A percentile compares a stretch with the other conserved stretches of the same genome.
Conservation (phyloP, 768 basidiomycete species). For the Boletus subparvulus region DNA sequence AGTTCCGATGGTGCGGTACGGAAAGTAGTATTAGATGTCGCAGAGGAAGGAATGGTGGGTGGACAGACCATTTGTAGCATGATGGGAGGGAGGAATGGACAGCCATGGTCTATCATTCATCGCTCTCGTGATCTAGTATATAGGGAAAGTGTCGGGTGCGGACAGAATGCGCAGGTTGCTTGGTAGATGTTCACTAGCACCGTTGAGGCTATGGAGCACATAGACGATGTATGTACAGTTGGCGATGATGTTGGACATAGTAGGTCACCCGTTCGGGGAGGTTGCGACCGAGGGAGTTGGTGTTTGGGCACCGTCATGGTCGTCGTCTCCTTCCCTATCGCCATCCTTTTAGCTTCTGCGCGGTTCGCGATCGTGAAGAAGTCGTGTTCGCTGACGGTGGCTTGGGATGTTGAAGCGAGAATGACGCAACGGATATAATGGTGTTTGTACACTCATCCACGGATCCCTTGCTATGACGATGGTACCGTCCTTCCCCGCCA, state of each 20-base stretch:
- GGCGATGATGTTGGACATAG: conserved; percentile 28
- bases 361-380: conserved; percentile 5
- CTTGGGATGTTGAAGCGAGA: conserved; percentile 12
- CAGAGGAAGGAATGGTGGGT: conserved; percentile 32
- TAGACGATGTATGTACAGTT: conserved; percentile 26
- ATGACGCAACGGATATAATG: no score
- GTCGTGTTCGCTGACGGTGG: conserved; percentile 20
- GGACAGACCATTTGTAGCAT: conserved; percentile 22
- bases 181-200: no score
- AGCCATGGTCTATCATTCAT: no score
- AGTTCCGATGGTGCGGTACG: conserved; percentile 32
- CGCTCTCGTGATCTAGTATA: no score
- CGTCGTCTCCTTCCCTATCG: conserved; percentile 9
- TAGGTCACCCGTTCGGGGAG: conserved; percentile 24
- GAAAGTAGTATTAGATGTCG: conserved; percentile 32
- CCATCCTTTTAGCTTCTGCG: background rate
- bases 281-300: conserved; percentile 14
- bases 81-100: conserved; percentile 28
- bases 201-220: conserved; percentile 18
- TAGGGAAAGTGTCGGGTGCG: conserved; percentile 19
- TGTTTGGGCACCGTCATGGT: conserved; percentile 15
- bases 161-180: conserved; percentile 13
- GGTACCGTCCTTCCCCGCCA: no score
- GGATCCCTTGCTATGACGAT: no score
- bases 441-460: no score